Base-by-base conservation (phyloP, 768 basidiomycete genomes). In the Naganishia antarctica region DNA sequence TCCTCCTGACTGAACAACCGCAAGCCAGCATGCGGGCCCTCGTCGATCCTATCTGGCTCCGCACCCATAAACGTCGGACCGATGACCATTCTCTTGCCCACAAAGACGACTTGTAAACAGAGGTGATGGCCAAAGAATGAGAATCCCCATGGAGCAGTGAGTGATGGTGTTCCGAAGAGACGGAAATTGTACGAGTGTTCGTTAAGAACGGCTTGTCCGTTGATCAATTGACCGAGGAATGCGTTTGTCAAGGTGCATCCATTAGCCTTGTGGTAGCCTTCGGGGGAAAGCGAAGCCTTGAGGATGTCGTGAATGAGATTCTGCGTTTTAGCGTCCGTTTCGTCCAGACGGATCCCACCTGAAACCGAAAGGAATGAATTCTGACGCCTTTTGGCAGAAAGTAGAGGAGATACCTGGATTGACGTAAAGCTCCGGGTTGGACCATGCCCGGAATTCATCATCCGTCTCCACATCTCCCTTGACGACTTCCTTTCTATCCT, bases 121-220 rank as follows among this genome's bases (percentile, higher is more conserved):
- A 74, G 69, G 65, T 74, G 73, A 48, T 74, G 73, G 16, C 73
- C 73, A 57, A 73, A 74, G 58, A 74, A 70, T 12, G 70, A 66
- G 34, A 48, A 74, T 0, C 73, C 73, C 73, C 73, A 73, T 4
- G 70, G 70, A 1, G 31, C 49, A 11, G 66, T 68, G 11, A 65
- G 48, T 5, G 64, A 61, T 11, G 61, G 26, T 4, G 46, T 51
- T 16, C 64, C 46, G 43, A 71, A 70, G 18, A 71, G 61, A 25
- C 71, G 66, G 44, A 74, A 70, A 60, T 74, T 74, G 66, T 74
- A 74, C 11, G 67, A 69, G 60, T 73, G 69, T 58, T 68, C 57
- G 64, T 74, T 74, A 43, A 73, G 63, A 4, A 74, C 71, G 18
- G 29, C 40, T 28, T 50, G 51, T 7, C 73, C 73, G 45, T 71